Evolutionary conservation across 176 grass and related monocot genomes (phyloP).

Genomic region (Lolium rigidum): DNA sequence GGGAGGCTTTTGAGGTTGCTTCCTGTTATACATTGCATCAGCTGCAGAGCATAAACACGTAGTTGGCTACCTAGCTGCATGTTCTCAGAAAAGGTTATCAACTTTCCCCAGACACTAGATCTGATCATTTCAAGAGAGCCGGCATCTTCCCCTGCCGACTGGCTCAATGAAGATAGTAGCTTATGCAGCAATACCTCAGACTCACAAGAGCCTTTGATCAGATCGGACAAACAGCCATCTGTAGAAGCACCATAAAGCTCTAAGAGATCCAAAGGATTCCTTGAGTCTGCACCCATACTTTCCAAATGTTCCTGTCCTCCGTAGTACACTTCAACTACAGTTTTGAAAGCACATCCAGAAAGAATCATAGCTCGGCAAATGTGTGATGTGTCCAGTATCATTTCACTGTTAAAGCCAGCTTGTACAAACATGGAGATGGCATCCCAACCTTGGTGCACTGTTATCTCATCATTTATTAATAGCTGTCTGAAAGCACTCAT

Average conservation of each 20-base stretch:
- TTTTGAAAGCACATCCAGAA: conserved; percentile 74
- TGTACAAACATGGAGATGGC: conserved; percentile 68
- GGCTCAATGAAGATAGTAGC: conserved; percentile 77
- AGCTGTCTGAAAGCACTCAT: conserved; percentile 70
- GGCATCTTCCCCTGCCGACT: conserved; percentile 53
- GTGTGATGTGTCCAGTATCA: conserved; percentile 53
- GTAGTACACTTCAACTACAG: conserved; percentile 67
- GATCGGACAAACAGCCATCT: conserved; percentile 56
- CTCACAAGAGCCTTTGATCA: conserved; percentile 49
- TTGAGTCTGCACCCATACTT: conserved; percentile 37
- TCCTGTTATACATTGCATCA: conserved; percentile 92
- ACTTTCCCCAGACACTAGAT: conserved; percentile 72
- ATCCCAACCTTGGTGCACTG: conserved; percentile 83
- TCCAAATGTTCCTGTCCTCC: conserved; percentile 52
- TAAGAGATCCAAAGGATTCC: conserved; percentile 59
- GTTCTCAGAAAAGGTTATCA: conserved; percentile 79
- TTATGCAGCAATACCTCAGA: conserved; percentile 60
- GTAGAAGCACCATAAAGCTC: conserved; percentile 66
- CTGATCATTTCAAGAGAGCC: conserved; percentile 73
- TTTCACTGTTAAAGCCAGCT: conserved; percentile 57
- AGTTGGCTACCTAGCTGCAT: conserved; percentile 69
- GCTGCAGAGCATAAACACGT: conserved; percentile 78
- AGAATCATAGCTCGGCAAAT: conserved; percentile 88
- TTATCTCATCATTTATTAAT: conserved; percentile 66
- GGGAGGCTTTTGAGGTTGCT: conserved; percentile 84